Conservation (phyloP, 2,329 filamentous ascomycete genomes). For the Didymella sp. region DNA sequence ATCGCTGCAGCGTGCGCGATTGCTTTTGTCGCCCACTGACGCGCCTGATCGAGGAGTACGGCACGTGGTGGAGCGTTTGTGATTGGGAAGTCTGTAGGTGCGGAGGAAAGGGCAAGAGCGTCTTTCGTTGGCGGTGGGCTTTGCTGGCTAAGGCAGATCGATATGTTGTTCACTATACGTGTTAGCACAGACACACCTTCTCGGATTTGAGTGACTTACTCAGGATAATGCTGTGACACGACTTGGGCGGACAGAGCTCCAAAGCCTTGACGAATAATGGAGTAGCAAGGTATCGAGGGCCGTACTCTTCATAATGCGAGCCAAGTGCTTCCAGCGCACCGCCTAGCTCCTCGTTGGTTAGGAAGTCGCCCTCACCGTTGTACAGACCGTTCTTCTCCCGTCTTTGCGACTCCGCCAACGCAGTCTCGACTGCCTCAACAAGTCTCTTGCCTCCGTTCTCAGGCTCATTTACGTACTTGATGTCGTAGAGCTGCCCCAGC, state of each 20-base stretch:
- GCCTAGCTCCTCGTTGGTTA: slow-evolving; percentile 75
- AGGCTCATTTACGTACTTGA: slow-evolving; percentile 74
- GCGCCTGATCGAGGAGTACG: slow-evolving; percentile 71
- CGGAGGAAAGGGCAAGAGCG: slow-evolving; percentile 38
- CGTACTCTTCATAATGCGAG: slow-evolving; percentile 74
- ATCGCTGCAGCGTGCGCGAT: slow-evolving; percentile 71
- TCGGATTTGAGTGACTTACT: slow-evolving; percentile 58
- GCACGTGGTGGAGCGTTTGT: slow-evolving; percentile 60
- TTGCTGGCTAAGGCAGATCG: slow-evolving; percentile 75
- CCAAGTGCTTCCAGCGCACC: slow-evolving; percentile 78
- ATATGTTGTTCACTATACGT: slow-evolving; percentile 76
- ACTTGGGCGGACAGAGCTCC: slow-evolving; percentile 66
- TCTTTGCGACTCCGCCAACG: slow-evolving; percentile 74
- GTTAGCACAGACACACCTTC: slow-evolving; percentile 18
- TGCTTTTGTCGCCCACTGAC: slow-evolving; percentile 81
- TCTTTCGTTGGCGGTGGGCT: slow-evolving; percentile 43
- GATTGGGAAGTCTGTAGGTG: slow-evolving; percentile 46
- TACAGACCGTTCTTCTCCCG: slow-evolving; percentile 72
- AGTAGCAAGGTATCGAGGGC: slow-evolving; percentile 80
- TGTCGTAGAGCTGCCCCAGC: slow-evolving; percentile 81
- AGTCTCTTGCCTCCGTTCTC: slow-evolving; percentile 78
- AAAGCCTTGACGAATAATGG: slow-evolving; percentile 88
- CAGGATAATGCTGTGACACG: slow-evolving; percentile 80
- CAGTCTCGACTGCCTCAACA: slow-evolving; percentile 81
- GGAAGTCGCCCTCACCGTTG: slow-evolving; percentile 73